Conservation (phyloP, 192 early-diverging fungal species). For the Kappamyces sp. region DNA sequence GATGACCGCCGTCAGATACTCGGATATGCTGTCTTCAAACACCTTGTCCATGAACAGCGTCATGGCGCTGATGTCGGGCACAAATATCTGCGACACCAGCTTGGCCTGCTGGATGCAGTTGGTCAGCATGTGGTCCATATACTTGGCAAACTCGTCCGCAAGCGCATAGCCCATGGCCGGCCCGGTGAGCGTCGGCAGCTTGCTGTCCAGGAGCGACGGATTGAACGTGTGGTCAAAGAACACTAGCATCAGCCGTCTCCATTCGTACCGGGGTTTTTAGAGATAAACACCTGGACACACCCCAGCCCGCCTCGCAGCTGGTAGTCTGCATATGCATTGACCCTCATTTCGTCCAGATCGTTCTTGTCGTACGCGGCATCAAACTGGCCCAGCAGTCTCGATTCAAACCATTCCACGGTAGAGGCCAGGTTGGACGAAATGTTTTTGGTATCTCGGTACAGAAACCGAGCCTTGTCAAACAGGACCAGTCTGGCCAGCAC, state of each 20-base stretch:
- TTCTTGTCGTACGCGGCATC: conserved; percentile 68
- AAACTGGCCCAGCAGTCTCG: conserved; percentile 64
- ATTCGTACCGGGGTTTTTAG: conserved; percentile 58
- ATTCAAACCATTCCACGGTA: conserved; percentile 75
- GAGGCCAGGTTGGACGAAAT: conserved; percentile 56
- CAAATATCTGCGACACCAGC: conserved; percentile 64
- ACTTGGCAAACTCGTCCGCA: conserved; percentile 61
- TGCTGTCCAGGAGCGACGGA: conserved; percentile 36
- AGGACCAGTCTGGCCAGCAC: conserved; percentile 49
- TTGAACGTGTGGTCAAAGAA: conserved; percentile 76
- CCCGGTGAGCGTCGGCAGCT: conserved; percentile 28
- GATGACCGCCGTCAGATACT: conserved; percentile 64
- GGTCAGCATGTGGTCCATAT: conserved; percentile 57
- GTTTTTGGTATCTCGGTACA: conserved; percentile 50
- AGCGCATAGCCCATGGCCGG: conserved; percentile 41
- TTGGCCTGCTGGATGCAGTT: conserved; percentile 55
- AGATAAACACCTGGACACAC: conserved; percentile 71
- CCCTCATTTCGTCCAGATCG: conserved; percentile 61
- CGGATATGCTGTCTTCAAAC: conserved; percentile 75
- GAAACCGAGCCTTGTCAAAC: conserved; percentile 50
- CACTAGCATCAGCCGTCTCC: conserved; percentile 23
- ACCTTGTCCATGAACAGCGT: conserved; percentile 69
- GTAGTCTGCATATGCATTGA: conserved; percentile 58
- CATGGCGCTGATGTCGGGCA: conserved; percentile 60
- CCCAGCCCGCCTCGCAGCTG: conserved; percentile 68